Percentiles rank a stretch among this genome's conserved stretches.
Conservation (phyloP, 169 alveolate genomes). For the Besnoitia besnoiti region DNA sequence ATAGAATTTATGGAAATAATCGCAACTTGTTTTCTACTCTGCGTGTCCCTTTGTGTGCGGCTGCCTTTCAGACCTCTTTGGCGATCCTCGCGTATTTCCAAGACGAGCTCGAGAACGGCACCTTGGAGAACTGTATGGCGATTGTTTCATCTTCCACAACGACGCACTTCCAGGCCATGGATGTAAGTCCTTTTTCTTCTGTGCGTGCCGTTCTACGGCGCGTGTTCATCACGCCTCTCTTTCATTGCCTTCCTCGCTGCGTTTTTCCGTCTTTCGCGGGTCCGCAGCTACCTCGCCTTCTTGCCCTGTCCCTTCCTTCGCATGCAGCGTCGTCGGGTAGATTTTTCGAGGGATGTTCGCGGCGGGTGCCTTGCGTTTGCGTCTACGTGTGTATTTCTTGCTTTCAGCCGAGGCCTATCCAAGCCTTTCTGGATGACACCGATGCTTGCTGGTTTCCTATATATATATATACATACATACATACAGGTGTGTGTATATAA, state of each 20-base stretch:
- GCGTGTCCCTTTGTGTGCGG: not conserved
- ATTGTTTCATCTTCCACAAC: slow-evolving; percentile 53
- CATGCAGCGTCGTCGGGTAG: too few species aligned
- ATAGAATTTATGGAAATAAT: too few species aligned
- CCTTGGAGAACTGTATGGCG: slow-evolving; percentile 51
- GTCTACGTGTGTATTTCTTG: too few species aligned
- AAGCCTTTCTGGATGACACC: too few species aligned
- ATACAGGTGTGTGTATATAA: too few species aligned
- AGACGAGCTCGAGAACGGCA: slow-evolving; percentile 53
- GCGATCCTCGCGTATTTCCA: slow-evolving; percentile 52
- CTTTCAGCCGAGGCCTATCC: too few species aligned
- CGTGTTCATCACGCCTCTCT: not conserved
- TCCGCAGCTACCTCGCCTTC: not conserved
- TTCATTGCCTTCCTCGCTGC: not conserved
- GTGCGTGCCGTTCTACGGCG: not conserved
- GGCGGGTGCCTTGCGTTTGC: too few species aligned
- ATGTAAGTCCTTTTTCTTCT: slow-evolving; percentile 29
- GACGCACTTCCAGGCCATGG: slow-evolving; percentile 52
- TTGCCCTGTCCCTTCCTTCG: not conserved
- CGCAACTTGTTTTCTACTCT: too few species aligned
- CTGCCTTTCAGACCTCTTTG: slow-evolving; percentile 44
- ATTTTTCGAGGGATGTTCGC: too few species aligned
- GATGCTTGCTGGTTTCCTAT: too few species aligned
- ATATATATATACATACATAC: too few species aligned
- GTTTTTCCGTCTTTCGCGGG: not conserved